These are phyloP conservation scores for Talaromyces pinophilus DNA, from an alignment of 2,329 filamentous ascomycete genomes.

Conservation along the genomic window DNA sequence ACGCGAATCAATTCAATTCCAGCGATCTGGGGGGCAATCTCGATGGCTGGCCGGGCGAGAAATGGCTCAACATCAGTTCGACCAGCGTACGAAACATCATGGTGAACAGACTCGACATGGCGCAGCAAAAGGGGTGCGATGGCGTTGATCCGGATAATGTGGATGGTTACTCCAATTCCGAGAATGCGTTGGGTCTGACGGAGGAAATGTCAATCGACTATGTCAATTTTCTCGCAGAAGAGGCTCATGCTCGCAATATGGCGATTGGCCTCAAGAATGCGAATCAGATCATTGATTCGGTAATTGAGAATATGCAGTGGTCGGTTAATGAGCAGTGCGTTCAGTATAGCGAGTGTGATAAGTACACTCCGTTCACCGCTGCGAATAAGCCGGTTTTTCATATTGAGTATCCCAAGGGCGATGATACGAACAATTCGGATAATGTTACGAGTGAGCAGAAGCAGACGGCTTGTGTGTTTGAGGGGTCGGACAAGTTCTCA, in stretches of 20 bases:
- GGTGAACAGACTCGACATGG: slow-evolving; percentile 60
- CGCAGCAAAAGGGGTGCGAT: slow-evolving; percentile 64
- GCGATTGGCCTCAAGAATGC: slow-evolving; percentile 70
- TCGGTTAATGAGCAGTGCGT: slow-evolving; percentile 71
- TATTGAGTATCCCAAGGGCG: slow-evolving; percentile 67
- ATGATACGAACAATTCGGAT: slow-evolving; percentile 39
- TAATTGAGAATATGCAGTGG: slow-evolving; percentile 60
- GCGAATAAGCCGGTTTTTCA: slow-evolving; percentile 69
- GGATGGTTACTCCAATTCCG: slow-evolving; percentile 64
- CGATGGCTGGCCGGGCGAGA: slow-evolving; percentile 66
- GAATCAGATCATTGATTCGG: slow-evolving; percentile 57
- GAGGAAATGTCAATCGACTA: slow-evolving; percentile 54
- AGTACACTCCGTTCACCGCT: slow-evolving; percentile 59
- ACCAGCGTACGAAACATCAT: slow-evolving; percentile 65
- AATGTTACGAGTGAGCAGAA: slow-evolving; percentile 38
- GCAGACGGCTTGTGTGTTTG: slow-evolving; percentile 50
- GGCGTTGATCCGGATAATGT: slow-evolving; percentile 72
- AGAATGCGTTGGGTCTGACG: slow-evolving; percentile 64
- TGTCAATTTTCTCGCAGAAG: slow-evolving; percentile 60
- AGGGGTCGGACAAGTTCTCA: slow-evolving; percentile 57
- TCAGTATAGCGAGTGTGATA: slow-evolving; percentile 60
- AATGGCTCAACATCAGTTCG: slow-evolving; percentile 64
- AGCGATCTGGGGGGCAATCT: slow-evolving; percentile 61
- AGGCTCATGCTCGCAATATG: slow-evolving; percentile 58
- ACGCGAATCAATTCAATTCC: slow-evolving; percentile 56